Base-by-base conservation (phyloP, 768 basidiomycete species). In the Neoboletus brunneissimus region DNA sequence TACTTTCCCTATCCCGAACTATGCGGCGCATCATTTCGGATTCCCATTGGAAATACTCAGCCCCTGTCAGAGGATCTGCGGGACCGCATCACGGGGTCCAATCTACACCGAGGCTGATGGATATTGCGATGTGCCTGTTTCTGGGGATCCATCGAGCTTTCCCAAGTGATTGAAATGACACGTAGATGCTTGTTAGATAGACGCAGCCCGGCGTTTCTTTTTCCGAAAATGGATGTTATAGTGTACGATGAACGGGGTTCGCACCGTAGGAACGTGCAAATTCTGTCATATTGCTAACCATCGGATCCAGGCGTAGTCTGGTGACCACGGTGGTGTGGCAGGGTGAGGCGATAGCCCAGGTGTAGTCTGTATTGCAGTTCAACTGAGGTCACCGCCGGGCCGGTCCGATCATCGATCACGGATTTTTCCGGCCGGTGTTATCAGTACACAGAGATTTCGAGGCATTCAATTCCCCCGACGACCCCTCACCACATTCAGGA, bases 361-460 rank as follows among this genome's bases (percentile, higher is more conserved):
- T n/a, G n/a, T n/a, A n/a, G n/a, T n/a, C n/a, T n/a, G n/a, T n/a
- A n/a, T n/a, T n/a, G n/a, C n/a, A n/a, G n/a, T n/a, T n/a, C n/a
- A n/a, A n/a, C n/a, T n/a, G n/a, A n/a, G n/a, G n/a, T n/a, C n/a
- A n/a, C n/a, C n/a, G n/a, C n/a, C n/a, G n/a, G n/a, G n/a, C n/a
- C n/a, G n/a, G n/a, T n/a, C n/a, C n/a, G n/a, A n/a, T n/a, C n/a
- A n/a, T n/a, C n/a, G n/a, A n/a, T n/a, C n/a, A 41, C 54, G 55
- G 55, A 56, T 32, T 13, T 25, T 32, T 58, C 43, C 55, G 55
- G 22, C 12, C 23, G 2, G 51, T 2, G 16, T 50, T 52, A 50
- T 40, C 49, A 49, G 22, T 34, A 0, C 18, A 42, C 18, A 42
- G 8, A 40, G n/a, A 18, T 40, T 40, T n/a, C n/a, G n/a, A n/a